Percentiles rank a stretch among this genome's conserved stretches.
phyloP scores from a whole-genome alignment of 1,139 yeast species.

The Nakaseomyces kungkrabaensis region DNA sequence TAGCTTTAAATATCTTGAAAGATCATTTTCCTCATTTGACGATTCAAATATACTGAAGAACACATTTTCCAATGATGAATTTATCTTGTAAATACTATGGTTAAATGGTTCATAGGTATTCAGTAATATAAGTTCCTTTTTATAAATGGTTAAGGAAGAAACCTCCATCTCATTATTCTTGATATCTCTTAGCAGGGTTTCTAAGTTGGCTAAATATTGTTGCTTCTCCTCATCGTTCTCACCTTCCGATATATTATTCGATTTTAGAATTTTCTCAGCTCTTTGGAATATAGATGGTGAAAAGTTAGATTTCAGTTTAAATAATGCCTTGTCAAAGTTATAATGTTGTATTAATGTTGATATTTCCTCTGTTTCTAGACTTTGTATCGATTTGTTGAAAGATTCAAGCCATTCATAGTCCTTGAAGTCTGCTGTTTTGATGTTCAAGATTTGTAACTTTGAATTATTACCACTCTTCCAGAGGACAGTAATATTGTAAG shows the following conservation, averaged over 20 bases:
- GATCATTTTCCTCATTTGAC: constrained; percentile 12
- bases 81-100: constrained; percentile 23
- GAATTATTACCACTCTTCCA: constrained; percentile 61
- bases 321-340: constrained; percentile 13
- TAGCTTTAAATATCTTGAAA: constrained; percentile 16
- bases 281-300: constrained; percentile 15
- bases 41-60: constrained; percentile 15
- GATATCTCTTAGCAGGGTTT: constrained; percentile 41
- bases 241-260: constrained; percentile 17
- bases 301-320: constrained; percentile 21
- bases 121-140: constrained; percentile 22
- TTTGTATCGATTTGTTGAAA: constrained; percentile 20
- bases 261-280: constrained; percentile 20
- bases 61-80: constrained; percentile 19
- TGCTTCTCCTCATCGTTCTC: constrained; percentile 7
- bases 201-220: constrained; percentile 25
- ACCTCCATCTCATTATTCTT: constrained; percentile 50
- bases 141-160: constrained; percentile 31
- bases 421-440: constrained; percentile 23
- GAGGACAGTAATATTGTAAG: constrained; percentile 33
- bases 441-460: constrained; percentile 32
- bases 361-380: constrained; percentile 16
- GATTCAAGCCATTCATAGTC: constrained; percentile 26
- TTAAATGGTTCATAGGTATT: constrained; percentile 21
- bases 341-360: constrained; percentile 9